Percentiles rank a stretch among this genome's conserved stretches.
phyloP scores from a whole-genome alignment of 306 rosid genomes.

The Dryas alaskensis region DNA sequence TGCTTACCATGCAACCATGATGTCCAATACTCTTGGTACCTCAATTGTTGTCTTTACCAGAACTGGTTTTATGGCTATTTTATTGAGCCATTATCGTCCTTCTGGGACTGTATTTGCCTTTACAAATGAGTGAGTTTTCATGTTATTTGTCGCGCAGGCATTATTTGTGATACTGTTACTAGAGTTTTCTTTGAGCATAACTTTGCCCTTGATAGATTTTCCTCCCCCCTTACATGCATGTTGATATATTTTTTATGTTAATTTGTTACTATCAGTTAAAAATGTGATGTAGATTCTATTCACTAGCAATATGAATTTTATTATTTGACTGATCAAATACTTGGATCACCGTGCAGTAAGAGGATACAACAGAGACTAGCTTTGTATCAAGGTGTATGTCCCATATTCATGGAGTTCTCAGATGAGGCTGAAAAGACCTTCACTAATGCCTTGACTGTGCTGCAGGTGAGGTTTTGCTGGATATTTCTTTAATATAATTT shows the following conservation, averaged over 20 bases:
- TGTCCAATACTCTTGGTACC: slow-evolving; percentile 98
- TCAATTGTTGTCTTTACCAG: slow-evolving; percentile 90
- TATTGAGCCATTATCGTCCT: slow-evolving; percentile 90
- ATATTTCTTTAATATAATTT: not conserved
- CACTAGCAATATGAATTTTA: not conserved
- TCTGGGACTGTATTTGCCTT: slow-evolving; percentile 88
- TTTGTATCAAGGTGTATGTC: slow-evolving; percentile 91
- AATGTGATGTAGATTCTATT: not conserved
- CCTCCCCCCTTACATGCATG: not conserved
- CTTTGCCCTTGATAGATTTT: not conserved
- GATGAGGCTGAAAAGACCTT: slow-evolving; percentile 82
- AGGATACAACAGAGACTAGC: slow-evolving; percentile 80
- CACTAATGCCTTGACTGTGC: slow-evolving; percentile 51
- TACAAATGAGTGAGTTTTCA: slow-evolving; percentile 78
- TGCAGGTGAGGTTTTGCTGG: slow-evolving; percentile 49
- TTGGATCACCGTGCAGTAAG: slow-evolving; percentile 60
- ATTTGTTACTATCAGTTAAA: not conserved
- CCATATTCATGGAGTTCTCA: slow-evolving; percentile 75
- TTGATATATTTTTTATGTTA: not conserved
- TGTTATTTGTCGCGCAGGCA: not conserved
- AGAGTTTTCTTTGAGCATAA: not conserved
- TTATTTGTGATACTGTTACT: not conserved
- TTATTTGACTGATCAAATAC: slow-evolving; percentile 12
- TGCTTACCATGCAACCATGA: slow-evolving; percentile 98
- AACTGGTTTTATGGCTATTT: slow-evolving; percentile 90